Percentiles rank a stretch among this genome's conserved stretches.
Evolutionary conservation across 306 rosid genomes (phyloP).

Genomic region (Quercus robur): DNA sequence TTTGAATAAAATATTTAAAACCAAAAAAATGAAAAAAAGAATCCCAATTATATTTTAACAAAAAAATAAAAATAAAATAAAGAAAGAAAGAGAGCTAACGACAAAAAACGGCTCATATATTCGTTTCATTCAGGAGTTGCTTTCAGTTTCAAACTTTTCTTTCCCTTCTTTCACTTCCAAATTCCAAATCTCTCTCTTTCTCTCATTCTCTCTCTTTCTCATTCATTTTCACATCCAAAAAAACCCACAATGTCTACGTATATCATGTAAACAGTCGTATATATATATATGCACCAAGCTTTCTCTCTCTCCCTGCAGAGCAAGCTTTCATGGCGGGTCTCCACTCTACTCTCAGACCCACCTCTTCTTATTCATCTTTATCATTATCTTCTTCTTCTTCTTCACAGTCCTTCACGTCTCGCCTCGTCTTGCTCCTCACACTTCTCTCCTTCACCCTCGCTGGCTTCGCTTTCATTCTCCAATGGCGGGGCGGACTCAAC

Average conservation of each 20-base stretch:
- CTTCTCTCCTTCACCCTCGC: constrained; percentile 74
- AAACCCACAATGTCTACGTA: too few species aligned
- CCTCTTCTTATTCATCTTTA: constrained; percentile 14
- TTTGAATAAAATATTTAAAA: background rate
- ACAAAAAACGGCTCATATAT: too few species aligned
- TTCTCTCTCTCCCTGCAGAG: background rate
- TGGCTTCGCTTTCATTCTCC: constrained; percentile 74
- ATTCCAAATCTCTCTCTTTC: too few species aligned
- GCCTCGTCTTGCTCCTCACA: constrained; percentile 59
- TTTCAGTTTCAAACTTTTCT: too few species aligned
- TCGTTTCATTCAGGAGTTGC: too few species aligned
- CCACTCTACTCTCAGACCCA: constrained; percentile 35
- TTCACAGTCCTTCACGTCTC: constrained; percentile 39
- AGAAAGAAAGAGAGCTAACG: too few species aligned
- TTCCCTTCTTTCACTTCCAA: too few species aligned
- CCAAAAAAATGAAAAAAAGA: background rate
- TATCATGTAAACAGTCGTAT: too few species aligned
- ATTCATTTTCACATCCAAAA: too few species aligned
- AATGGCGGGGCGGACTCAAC: constrained; percentile 89
- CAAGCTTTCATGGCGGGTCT: constrained; percentile 66
- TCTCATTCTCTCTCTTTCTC: too few species aligned
- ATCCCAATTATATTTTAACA: background rate
- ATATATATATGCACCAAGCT: constrained; percentile 22
- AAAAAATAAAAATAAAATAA: too few species aligned
- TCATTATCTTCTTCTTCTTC: constrained; percentile 13